Conservation (phyloP, 305 asterid species). For the Andrographis paniculata region DNA sequence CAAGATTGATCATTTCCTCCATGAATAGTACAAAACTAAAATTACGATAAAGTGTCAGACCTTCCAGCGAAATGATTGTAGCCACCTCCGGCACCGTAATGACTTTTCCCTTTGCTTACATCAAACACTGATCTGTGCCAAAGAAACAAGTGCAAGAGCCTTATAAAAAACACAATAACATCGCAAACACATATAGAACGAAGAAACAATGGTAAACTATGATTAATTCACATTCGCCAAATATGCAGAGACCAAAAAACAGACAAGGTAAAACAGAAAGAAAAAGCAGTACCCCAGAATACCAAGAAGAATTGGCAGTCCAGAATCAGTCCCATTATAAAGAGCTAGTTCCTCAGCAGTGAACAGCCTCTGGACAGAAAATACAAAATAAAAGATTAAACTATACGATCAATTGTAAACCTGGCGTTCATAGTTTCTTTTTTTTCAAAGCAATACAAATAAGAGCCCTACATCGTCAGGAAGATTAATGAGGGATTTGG, state of each 20-base stretch:
- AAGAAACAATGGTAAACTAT: background rate
- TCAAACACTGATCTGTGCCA: slow-evolving; percentile 73
- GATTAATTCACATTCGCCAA: background rate
- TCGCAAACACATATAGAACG: background rate
- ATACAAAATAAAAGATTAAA: background rate
- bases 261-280: background rate
- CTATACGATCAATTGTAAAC: no score
- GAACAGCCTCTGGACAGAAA: slow-evolving; percentile 40
- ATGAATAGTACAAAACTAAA: no score
- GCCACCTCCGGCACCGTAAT: slow-evolving; percentile 79
- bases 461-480: slow-evolving; percentile 24
- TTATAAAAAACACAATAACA: background rate
- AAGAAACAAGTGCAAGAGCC: background rate
- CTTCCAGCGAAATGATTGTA: slow-evolving; percentile 81
- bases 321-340: slow-evolving; percentile 63
- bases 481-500: slow-evolving; percentile 23
- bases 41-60: no score
- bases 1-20: background rate
- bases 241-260: no score
- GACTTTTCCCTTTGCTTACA: slow-evolving; percentile 77
- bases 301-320: slow-evolving; percentile 63
- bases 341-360: slow-evolving; percentile 48
- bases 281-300: slow-evolving; percentile 53
- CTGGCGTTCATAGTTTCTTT: no score
- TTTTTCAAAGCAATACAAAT: no score